Conservation (phyloP, 805 yeast species). For the Yueomyces sinensis region DNA sequence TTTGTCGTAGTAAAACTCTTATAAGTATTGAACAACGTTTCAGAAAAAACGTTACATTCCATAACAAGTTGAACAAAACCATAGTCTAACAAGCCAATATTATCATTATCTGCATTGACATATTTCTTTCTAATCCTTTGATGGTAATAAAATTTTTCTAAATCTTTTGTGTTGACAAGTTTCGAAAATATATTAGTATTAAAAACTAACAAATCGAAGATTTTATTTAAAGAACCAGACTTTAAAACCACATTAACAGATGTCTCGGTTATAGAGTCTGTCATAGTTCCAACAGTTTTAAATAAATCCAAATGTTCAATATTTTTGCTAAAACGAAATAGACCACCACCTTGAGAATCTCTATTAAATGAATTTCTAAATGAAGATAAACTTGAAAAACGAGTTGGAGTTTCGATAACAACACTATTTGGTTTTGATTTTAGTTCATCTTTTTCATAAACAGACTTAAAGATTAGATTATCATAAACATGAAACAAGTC, state of each 20-base stretch:
- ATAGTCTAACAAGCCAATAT: constrained; percentile 23
- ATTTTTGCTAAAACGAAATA: constrained; percentile 13
- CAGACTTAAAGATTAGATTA: constrained; percentile 47
- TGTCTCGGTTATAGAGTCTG: constrained; percentile 25
- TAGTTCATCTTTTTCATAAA: constrained; percentile 20
- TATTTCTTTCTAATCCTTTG: constrained; percentile 6
- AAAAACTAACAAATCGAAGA: constrained; percentile 67
- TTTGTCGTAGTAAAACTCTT: constrained; percentile 51
- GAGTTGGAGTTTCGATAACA: constrained; percentile 33
- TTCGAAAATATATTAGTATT: constrained; percentile 49
- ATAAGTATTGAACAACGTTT: constrained; percentile 58
- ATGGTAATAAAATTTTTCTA: constrained; percentile 27
- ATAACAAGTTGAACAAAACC: constrained; percentile 36
- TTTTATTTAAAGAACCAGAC: constrained; percentile 60
- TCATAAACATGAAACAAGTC: constrained; percentile 41
- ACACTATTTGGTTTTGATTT: constrained; percentile 34
- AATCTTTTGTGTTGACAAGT: constrained; percentile 29
- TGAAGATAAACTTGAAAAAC: constrained; percentile 27
- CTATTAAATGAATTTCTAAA: constrained; percentile 4
- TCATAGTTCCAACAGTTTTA: constrained; percentile 17
- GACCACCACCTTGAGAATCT: constrained; percentile 14
- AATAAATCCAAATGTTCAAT: constrained; percentile 21
- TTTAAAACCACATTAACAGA: constrained; percentile 38
- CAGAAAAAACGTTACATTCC: constrained; percentile 52
- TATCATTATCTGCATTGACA: background rate